These are phyloP conservation scores for Chaetomiaceae sp. DNA, from an alignment of 2,329 filamentous ascomycete species.

Conservation along the genomic window DNA sequence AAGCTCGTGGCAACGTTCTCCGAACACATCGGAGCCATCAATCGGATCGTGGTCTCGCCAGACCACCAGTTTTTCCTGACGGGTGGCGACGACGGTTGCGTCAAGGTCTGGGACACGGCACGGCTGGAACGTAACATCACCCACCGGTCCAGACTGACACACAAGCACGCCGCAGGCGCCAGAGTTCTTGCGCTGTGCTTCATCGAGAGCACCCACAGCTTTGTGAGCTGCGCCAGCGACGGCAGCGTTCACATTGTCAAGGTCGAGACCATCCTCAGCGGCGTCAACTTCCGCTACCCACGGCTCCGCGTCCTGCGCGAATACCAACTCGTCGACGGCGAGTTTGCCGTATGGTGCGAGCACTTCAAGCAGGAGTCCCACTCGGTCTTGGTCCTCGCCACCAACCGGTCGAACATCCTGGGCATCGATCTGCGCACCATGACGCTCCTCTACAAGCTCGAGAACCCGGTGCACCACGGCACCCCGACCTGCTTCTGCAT, in stretches of 20 bases:
- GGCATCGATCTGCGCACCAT: conserved; percentile 85
- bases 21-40: conserved; percentile 79
- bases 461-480: conserved; percentile 87
- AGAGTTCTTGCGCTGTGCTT: conserved; percentile 81
- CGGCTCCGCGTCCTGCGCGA: conserved; percentile 71
- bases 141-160: conserved; percentile 78
- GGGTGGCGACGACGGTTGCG: conserved; percentile 80
- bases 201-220: conserved; percentile 88
- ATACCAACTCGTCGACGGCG: conserved; percentile 66
- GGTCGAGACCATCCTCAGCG: conserved; percentile 50
- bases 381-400: conserved; percentile 81
- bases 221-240: conserved; percentile 83
- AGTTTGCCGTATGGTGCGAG: conserved; percentile 84
- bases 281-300: conserved; percentile 62
- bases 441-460: conserved; percentile 70
- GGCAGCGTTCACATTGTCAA: conserved; percentile 87
- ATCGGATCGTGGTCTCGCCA: conserved; percentile 72
- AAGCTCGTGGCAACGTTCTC: conserved; percentile 80
- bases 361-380: conserved; percentile 78
- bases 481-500: conserved; percentile 87
- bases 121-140: conserved; percentile 87
- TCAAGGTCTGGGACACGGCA: conserved; percentile 89
- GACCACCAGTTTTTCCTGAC: conserved; percentile 95
- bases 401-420: conserved; percentile 75
- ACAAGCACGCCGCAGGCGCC: conserved; percentile 64